Conservation (phyloP, 768 basidiomycete species). For the Lyophyllum decastes region DNA sequence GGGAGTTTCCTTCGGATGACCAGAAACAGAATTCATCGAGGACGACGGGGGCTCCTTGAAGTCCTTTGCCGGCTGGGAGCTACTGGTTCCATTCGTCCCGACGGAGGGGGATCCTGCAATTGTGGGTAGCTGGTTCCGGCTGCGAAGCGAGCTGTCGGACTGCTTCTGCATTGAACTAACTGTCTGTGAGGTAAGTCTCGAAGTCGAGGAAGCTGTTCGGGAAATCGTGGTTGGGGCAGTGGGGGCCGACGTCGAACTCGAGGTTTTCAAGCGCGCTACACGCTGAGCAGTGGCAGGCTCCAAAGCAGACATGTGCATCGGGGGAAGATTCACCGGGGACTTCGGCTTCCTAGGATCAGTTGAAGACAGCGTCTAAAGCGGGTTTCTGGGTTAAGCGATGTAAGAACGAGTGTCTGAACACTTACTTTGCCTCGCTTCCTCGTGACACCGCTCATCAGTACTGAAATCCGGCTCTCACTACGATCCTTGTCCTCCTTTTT, state of each 20-base stretch:
- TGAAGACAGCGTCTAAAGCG: constrained; percentile 75
- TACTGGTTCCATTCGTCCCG: constrained; percentile 54
- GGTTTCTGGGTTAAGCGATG: constrained; percentile 5
- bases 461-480: constrained; percentile 88
- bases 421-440: constrained; percentile 89
- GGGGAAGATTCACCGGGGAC: constrained; percentile 74
- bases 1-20: constrained; percentile 77
- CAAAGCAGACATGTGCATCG: constrained; percentile 87
- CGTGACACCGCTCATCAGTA: constrained; percentile 70
- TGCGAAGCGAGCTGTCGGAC: constrained; percentile 79
- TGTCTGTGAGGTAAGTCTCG: constrained; percentile 77
- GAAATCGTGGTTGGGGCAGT: constrained; percentile 33
- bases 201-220: constrained; percentile 44
- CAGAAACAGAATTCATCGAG: constrained; percentile 49
- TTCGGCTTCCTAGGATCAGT: constrained; percentile 76
- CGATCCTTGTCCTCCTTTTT: constrained; percentile 85
- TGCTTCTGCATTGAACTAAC: constrained; percentile 87
- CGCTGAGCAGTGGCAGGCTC: constrained; percentile 82
- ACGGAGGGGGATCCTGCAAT: constrained; percentile 95
- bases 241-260: constrained; percentile 47
- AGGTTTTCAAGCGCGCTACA: constrained; percentile 76
- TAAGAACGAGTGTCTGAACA: not conserved
- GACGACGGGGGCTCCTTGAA: constrained; percentile 56
- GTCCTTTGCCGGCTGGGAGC: constrained; percentile 52
- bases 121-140: constrained; percentile 78